Evolutionary conservation across 768 basidiomycete species (phyloP).

Genomic region (Collybia sp.): DNA sequence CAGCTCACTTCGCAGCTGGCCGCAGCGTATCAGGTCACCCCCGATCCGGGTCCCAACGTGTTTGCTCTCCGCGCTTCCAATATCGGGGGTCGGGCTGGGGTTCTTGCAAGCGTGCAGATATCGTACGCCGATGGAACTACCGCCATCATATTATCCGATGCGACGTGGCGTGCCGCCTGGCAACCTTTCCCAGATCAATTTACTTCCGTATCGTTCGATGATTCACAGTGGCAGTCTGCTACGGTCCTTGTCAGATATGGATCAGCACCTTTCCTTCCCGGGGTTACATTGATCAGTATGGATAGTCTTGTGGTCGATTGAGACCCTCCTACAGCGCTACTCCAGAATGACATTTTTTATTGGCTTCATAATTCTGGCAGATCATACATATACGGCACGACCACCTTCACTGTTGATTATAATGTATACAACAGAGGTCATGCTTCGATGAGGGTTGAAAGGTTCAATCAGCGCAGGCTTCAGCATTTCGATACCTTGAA

Average conservation of each 20-base stretch:
- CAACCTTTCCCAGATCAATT: slow-evolving; percentile 17
- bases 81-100: slow-evolving; percentile 22
- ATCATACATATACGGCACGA: too few species aligned
- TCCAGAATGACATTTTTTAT: too few species aligned
- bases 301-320: too few species aligned
- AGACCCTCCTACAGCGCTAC: too few species aligned
- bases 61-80: slow-evolving; percentile 19
- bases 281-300: too few species aligned
- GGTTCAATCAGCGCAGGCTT: slow-evolving; percentile 1
- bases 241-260: slow-evolving; percentile 16
- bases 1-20: slow-evolving; percentile 19
- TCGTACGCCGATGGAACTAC: slow-evolving; percentile 14
- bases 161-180: slow-evolving; percentile 18
- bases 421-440: too few species aligned
- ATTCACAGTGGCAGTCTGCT: slow-evolving; percentile 18
- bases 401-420: too few species aligned
- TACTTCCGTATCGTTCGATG: slow-evolving; percentile 13
- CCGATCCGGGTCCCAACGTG: slow-evolving; percentile 11
- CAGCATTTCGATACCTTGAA: slow-evolving; percentile 9
- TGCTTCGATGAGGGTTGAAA: too few species aligned
- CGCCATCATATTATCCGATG: slow-evolving; percentile 12
- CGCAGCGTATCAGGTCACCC: slow-evolving; percentile 15
- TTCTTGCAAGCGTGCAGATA: slow-evolving; percentile 19
- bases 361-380: too few species aligned
- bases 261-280: slow-evolving; percentile 15